Percentiles rank a stretch among this genome's conserved stretches.
Conservation (phyloP, 139 green algal species). For the Haematococcus sp. region DNA sequence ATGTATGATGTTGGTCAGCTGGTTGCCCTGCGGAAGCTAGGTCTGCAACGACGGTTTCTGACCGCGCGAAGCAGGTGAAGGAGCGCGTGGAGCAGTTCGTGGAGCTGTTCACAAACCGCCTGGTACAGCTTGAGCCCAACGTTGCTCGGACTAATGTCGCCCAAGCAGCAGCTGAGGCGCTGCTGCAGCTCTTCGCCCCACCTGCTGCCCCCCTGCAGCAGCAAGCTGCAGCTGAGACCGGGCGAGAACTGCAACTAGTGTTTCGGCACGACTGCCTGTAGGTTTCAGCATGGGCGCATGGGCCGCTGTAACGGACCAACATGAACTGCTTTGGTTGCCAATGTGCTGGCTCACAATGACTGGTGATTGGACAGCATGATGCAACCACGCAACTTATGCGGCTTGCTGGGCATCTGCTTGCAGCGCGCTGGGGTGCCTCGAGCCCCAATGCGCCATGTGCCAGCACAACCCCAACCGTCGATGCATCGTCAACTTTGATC, state of each 20-base stretch:
- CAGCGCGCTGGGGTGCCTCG: conserved; percentile 81
- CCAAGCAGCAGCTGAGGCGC: conserved; percentile 44
- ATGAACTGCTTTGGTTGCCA: too few species aligned
- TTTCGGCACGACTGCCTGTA: conserved; percentile 89
- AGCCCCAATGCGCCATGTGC: conserved; percentile 81
- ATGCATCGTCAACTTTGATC: conserved; percentile 81
- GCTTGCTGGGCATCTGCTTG: too few species aligned
- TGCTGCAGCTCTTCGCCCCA: conserved; percentile 50
- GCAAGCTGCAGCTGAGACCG: conserved; percentile 46
- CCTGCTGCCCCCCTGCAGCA: conserved; percentile 43
- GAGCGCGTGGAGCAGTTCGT: conserved; percentile 21
- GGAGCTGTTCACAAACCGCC: conserved; percentile 3
- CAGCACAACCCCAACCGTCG: conserved; percentile 83
- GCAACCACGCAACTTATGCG: not conserved
- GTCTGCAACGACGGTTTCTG: too few species aligned
- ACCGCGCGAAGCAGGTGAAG: too few species aligned
- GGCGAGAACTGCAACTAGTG: conserved; percentile 80
- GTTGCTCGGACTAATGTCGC: conserved; percentile 21
- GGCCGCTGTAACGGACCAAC: not conserved
- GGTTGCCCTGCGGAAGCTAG: too few species aligned
- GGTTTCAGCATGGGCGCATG: conserved; percentile 20
- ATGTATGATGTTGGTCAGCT: too few species aligned
- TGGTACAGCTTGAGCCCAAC: conserved; percentile 36
- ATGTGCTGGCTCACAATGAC: too few species aligned
- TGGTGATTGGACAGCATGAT: not conserved